A percentile compares a stretch with the other conserved stretches of the same genome.
Evolutionary conservation across 2,329 filamentous ascomycete genomes (phyloP).

Genomic region (Penicillium hesseltinei): DNA sequence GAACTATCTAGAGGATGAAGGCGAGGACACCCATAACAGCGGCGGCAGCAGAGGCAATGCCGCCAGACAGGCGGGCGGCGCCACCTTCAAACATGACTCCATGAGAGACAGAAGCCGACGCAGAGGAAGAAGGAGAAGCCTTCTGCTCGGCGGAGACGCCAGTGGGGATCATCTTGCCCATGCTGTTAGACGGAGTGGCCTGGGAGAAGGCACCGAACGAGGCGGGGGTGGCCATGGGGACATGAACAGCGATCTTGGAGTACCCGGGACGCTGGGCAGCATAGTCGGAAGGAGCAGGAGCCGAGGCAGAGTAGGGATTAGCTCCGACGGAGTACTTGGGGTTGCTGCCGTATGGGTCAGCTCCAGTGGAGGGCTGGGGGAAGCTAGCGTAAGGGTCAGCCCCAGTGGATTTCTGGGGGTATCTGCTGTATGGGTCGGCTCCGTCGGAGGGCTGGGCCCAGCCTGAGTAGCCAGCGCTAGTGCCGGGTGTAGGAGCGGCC

Average conservation of each 20-base stretch:
- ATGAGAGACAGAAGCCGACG: constrained; percentile 27
- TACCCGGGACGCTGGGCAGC: constrained; percentile 15
- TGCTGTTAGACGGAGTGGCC: constrained; percentile 29
- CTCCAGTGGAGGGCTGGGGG: background rate
- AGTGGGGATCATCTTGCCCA: constrained; percentile 34
- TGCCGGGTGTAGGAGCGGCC: background rate
- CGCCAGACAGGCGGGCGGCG: constrained; percentile 22
- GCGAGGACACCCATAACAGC: constrained; percentile 30
- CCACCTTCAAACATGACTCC: constrained; percentile 27
- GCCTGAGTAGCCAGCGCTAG: background rate
- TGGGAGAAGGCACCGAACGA: constrained; percentile 20
- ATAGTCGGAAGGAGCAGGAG: constrained; percentile 9
- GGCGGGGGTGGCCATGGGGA: constrained; percentile 20
- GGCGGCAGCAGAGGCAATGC: constrained; percentile 22
- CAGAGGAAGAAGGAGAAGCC: constrained; percentile 41
- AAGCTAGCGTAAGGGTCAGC: background rate
- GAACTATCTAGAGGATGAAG: constrained; percentile 25
- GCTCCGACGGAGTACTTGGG: background rate
- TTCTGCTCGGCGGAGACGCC: constrained; percentile 33
- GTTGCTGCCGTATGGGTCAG: background rate
- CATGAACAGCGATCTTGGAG: constrained; percentile 30
- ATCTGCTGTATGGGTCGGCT: too few species aligned
- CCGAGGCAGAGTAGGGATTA: background rate
- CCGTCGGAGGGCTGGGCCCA: too few species aligned
- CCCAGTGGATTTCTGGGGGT: too few species aligned